phyloP scores from a whole-genome alignment of 306 rosid species.

The Abrus pulchellus region DNA sequence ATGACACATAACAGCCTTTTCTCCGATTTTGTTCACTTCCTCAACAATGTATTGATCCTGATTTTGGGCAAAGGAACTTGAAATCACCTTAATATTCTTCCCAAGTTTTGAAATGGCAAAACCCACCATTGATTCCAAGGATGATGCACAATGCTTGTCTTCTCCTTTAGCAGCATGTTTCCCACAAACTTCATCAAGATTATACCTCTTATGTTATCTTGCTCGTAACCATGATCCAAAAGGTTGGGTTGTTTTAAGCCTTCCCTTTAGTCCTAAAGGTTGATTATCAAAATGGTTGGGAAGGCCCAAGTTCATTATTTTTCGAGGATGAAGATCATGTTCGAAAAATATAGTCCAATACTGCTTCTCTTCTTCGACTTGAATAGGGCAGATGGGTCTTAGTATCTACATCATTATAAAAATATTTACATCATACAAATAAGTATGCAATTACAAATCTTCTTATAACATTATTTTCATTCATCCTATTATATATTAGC shows the following conservation, averaged over 20 bases:
- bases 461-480: neutral
- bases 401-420: neutral
- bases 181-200: constrained; percentile 13
- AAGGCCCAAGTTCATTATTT: constrained; percentile 25
- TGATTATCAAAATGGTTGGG: neutral
- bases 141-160: constrained; percentile 17
- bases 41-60: neutral
- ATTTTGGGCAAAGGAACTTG: constrained; percentile 28
- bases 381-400: neutral
- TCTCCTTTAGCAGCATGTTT: constrained; percentile 28
- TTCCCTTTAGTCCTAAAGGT: neutral
- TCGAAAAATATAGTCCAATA: constrained; percentile 39
- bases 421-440: neutral
- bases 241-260: neutral
- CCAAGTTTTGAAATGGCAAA: constrained; percentile 36
- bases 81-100: constrained; percentile 2
- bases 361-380: constrained; percentile 18
- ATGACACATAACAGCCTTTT: constrained; percentile 34
- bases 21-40: constrained; percentile 35
- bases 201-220: neutral
- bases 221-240: neutral
- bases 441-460: neutral
- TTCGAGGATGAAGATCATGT: constrained; percentile 36
- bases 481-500: too few relatives aligned
- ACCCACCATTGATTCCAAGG: constrained; percentile 32